phyloP scores from a whole-genome alignment of 164 flowering plant species.

The Magnolia officinalis region DNA sequence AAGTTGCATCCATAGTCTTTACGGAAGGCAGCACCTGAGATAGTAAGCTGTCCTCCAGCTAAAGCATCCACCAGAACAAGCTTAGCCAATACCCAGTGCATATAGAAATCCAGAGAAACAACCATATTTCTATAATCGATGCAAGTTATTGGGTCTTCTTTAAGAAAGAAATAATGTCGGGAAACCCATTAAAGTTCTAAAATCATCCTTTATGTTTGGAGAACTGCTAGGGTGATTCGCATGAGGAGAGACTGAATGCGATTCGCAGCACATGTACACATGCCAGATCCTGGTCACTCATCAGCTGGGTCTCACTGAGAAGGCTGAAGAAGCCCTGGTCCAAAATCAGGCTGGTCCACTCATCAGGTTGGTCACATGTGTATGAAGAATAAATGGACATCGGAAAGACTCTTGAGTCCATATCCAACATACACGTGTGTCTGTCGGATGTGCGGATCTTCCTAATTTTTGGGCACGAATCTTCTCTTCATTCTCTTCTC shows the following conservation, averaged over 20 bases:
- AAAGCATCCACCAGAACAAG: neutral
- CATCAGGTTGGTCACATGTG: no score
- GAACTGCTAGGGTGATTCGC: neutral
- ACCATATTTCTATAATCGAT: neutral
- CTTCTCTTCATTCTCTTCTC: neutral
- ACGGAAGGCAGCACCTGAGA: neutral
- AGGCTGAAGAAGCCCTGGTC: no score
- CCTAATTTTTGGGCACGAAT: neutral
- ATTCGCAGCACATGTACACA: neutral
- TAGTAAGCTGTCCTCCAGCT: neutral
- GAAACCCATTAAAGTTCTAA: neutral
- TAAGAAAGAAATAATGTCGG: neutral
- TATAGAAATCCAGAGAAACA: neutral
- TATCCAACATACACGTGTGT: neutral
- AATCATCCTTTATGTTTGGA: neutral
- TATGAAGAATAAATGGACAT: neutral
- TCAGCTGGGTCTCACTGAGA: no score
- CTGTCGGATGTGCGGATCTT: neutral
- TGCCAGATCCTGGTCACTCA: no score
- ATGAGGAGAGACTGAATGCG: neutral
- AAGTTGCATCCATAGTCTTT: neutral
- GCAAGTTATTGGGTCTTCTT: neutral
- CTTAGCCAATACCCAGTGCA: neutral
- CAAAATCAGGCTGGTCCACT: no score
- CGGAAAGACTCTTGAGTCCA: neutral